A percentile compares a stretch with the other conserved stretches of the same genome.
Conservation (phyloP, 108 stramenopile genomes). For the Licmophora abbreviata region DNA sequence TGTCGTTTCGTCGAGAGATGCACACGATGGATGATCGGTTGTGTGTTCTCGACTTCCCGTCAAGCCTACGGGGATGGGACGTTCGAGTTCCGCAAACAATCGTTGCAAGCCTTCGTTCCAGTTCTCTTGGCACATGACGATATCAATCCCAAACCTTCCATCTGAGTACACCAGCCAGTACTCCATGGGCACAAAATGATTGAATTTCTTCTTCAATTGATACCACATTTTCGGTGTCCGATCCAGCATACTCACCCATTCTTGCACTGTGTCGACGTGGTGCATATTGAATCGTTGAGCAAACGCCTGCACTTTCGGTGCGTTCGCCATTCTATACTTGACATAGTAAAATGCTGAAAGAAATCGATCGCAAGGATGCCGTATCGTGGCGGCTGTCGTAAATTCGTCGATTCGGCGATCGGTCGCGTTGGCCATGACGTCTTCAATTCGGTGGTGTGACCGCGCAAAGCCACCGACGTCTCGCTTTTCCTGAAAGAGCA, state of each 20-base stretch:
- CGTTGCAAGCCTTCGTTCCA: slow-evolving; percentile 1
- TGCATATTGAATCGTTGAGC: neutral
- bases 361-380: neutral
- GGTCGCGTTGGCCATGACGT: neutral
- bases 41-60: too few relatives aligned
- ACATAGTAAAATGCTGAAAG: slow-evolving; percentile 1
- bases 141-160: neutral
- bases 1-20: neutral
- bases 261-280: neutral
- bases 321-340: neutral
- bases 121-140: slow-evolving; percentile 2
- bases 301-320: neutral
- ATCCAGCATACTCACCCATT: neutral
- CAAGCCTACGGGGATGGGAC: neutral
- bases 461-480: neutral
- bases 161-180: neutral
- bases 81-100: too few relatives aligned
- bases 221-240: slow-evolving; percentile 1
- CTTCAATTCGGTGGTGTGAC: neutral
- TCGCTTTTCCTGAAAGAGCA: neutral
- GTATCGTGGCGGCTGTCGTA: slow-evolving; percentile 1
- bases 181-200: neutral
- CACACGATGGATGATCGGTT: neutral
- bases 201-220: neutral
- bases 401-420: slow-evolving; percentile 1